A percentile compares a stretch with the other conserved stretches of the same genome.
phyloP scores from a whole-genome alignment of 352 stramenopile species.

The Globisporangium abappressorium region DNA sequence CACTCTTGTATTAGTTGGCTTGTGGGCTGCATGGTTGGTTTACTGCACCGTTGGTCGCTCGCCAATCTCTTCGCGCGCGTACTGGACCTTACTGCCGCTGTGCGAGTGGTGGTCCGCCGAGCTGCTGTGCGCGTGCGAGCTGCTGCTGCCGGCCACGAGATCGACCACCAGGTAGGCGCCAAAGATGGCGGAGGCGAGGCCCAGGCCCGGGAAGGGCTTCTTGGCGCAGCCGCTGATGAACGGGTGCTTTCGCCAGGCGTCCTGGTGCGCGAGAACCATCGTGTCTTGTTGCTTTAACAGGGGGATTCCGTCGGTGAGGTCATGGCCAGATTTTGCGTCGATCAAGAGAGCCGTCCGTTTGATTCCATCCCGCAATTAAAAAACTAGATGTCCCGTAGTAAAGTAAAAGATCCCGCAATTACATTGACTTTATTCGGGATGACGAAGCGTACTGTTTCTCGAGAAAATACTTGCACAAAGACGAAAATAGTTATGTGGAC shows the following conservation, averaged over 20 bases:
- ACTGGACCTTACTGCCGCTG: conserved; percentile 50
- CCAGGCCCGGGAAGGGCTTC: conserved; percentile 83
- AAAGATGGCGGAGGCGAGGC: conserved; percentile 76
- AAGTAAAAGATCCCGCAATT: neutral
- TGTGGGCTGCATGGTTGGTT: neutral
- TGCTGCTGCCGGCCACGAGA: conserved; percentile 41
- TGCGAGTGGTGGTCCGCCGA: conserved; percentile 26
- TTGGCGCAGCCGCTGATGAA: conserved; percentile 82
- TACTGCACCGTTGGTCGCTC: conserved; percentile 55
- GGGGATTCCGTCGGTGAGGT: conserved; percentile 18
- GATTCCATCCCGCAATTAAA: conserved; percentile 12
- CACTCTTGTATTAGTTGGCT: neutral
- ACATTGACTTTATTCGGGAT: neutral
- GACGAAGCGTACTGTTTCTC: neutral
- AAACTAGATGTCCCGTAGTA: neutral
- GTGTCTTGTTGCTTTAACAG: conserved; percentile 1
- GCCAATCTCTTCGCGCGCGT: conserved; percentile 55
- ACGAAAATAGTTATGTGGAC: neutral
- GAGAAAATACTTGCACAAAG: neutral
- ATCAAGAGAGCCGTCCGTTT: conserved; percentile 11
- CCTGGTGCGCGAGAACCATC: conserved; percentile 86
- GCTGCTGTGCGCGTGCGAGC: conserved; percentile 25
- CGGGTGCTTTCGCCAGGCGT: conserved; percentile 87
- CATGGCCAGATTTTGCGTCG: neutral
- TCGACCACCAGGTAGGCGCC: conserved; percentile 75